A percentile compares a stretch with the other conserved stretches of the same genome.
Evolutionary conservation across 176 grass and related monocot species (phyloP).

Genomic region (Musa beccarii): DNA sequence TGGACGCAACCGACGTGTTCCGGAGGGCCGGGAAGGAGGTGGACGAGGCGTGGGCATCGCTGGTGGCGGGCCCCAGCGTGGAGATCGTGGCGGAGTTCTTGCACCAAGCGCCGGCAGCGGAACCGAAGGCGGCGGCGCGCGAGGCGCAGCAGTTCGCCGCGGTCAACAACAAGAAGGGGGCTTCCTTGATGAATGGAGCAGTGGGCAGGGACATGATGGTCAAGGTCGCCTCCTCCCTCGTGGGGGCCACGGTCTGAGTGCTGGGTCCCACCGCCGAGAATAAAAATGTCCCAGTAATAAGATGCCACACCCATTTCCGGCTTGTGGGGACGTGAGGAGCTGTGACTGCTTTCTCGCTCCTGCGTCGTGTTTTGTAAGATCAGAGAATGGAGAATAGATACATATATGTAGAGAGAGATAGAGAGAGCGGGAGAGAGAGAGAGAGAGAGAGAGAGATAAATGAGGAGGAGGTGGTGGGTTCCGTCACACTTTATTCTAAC

Average conservation of each 20-base stretch:
- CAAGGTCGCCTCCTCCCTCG: not conserved
- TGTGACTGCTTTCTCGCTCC: no score
- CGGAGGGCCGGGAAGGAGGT: slow-evolving; percentile 29
- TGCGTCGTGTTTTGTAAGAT: no score
- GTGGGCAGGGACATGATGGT: not conserved
- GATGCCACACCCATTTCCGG: no score
- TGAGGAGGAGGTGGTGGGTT: no score
- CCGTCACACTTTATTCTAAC: no score
- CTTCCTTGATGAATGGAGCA: not conserved
- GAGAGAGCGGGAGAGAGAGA: no score
- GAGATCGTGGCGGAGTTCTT: slow-evolving; percentile 7
- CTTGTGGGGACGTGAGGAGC: no score
- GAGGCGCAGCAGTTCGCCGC: not conserved
- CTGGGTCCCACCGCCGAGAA: no score
- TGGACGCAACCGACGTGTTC: slow-evolving; percentile 82
- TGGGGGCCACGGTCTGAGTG: not conserved
- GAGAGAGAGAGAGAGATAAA: no score
- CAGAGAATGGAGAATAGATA: no score
- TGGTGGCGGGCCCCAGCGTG: not conserved
- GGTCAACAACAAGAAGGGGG: not conserved
- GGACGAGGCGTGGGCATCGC: slow-evolving; percentile 5
- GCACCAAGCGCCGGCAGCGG: not conserved
- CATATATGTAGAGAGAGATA: no score
- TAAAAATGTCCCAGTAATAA: no score
- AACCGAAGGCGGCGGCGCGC: not conserved